Base-by-base conservation (phyloP, 768 basidiomycete species). In the Panaeolus papilionaceus region DNA sequence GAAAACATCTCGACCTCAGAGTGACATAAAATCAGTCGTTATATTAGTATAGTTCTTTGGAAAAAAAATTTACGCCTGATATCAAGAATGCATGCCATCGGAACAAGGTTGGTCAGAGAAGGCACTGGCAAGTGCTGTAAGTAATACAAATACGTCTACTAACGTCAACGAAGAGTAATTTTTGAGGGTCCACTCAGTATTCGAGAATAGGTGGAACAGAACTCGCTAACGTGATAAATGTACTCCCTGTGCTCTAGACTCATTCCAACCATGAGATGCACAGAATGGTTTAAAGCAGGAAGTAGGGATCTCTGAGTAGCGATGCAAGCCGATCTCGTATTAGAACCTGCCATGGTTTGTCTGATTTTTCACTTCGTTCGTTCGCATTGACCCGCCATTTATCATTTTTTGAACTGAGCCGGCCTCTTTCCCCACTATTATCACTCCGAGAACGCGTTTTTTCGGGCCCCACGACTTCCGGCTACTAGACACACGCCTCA, bases 381-480 rank as follows among this genome's bases (percentile, higher is more conserved):
- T n/a, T 58, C n/a, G 20, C 14, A 8, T 58, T 10, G 54, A 58
- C 54, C 54, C 54, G 14, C 12, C 28, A 28, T 14, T 49, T 58
- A 4, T 33, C 33, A 16, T 28, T 47, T 26, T 28, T 11, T 58
- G 54, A 58, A 33, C 54, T 51, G 54, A 58, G 54, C 54, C 54
- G 54, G 54, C 54, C 28, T 58, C 33, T 33, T 37, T 58, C 28
- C 49, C 12, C 26, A 37, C 54, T 58, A 28, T 58, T 10, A 33
- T 58, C 33, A 10, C 11, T 7, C 54, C 26, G 26, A 28, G 26
- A 28, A 28, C 14, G 16, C 4, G 33, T 6, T 58, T 37, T 26
- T 58, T 58, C 54, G 54, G 54, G 54, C 54, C 54, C 54, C 54
- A 58, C 54, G 54, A 58, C 9, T 58, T 58, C 54, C 54, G 54